phyloP scores from a whole-genome alignment of 2,329 filamentous ascomycete species.

The Ophiostoma ulmi region DNA sequence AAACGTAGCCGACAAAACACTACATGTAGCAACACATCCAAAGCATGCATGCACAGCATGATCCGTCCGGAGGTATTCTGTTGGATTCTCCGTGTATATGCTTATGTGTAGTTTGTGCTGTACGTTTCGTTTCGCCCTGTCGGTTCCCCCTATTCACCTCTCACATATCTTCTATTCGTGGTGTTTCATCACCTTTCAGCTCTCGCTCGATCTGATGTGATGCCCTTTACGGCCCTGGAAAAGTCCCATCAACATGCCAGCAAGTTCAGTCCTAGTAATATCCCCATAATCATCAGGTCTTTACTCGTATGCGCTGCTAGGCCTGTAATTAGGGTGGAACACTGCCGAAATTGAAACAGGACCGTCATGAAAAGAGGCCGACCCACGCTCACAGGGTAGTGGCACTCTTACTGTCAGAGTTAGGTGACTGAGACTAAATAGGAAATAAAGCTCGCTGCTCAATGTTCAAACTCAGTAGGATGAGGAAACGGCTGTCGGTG shows the following conservation, averaged over 20 bases:
- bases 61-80: not conserved
- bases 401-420: not conserved
- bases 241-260: not conserved
- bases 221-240: not conserved
- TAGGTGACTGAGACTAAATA: not conserved
- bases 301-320: slow-evolving; percentile 30
- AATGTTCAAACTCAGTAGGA: not conserved
- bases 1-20: not conserved
- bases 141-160: not conserved
- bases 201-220: slow-evolving; percentile 9
- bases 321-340: slow-evolving; percentile 37
- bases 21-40: not conserved
- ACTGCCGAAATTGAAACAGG: slow-evolving; percentile 40
- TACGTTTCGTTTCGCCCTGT: slow-evolving; percentile 3
- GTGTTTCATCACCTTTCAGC: slow-evolving; percentile 10
- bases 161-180: not conserved
- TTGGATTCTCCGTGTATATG: not conserved
- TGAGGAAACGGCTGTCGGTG: slow-evolving; percentile 5
- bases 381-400: slow-evolving; percentile 24
- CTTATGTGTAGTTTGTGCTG: not conserved
- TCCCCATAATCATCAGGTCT: slow-evolving; percentile 33
- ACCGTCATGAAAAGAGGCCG: slow-evolving; percentile 28
- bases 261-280: slow-evolving; percentile 21
- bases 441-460: not conserved
- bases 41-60: slow-evolving; percentile 1